These are phyloP conservation scores for Leccinum fibrillosum DNA, from an alignment of 768 basidiomycete species.

Conservation along the genomic window DNA sequence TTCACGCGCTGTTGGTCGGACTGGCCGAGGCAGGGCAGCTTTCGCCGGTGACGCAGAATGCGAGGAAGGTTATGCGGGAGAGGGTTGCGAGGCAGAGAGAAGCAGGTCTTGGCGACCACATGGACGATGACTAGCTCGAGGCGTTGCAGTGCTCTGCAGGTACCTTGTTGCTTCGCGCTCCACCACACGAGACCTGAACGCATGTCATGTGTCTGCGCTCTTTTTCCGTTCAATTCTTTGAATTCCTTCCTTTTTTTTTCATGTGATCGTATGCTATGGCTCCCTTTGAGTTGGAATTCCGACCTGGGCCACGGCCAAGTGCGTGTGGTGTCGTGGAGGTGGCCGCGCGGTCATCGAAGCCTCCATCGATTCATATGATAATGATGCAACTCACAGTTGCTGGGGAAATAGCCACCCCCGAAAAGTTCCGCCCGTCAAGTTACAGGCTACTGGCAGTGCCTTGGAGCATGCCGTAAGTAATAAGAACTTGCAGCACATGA, in stretches of 20 bases:
- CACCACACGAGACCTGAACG: background rate
- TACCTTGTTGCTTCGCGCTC: background rate
- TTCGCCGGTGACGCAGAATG: constrained; percentile 45
- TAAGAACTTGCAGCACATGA: background rate
- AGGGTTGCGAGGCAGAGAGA: constrained; percentile 40
- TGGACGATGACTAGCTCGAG: constrained; percentile 39
- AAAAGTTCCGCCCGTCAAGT: constrained; percentile 7
- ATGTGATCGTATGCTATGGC: constrained; percentile 6
- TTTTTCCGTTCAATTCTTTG: background rate
- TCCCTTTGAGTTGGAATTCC: constrained; percentile 2
- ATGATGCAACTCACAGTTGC: background rate
- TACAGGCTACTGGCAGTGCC: constrained; percentile 1
- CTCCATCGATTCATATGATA: background rate
- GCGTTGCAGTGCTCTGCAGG: background rate
- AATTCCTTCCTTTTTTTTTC: background rate
- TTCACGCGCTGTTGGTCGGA: constrained; percentile 67
- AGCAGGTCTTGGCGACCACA: constrained; percentile 34
- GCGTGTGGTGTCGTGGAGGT: background rate
- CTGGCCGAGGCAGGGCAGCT: constrained; percentile 71
- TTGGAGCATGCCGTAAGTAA: constrained; percentile 11
- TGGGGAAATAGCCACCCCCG: constrained; percentile 6
- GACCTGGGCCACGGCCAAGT: background rate
- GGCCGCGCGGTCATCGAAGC: background rate
- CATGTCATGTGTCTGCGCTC: background rate
- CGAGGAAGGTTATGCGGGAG: constrained; percentile 43